Evolutionary conservation across 495 filamentous ascomycete species (phyloP), one percentile per base, ranked within the genome.

Genomic region (Penicillium odoratum): DNA sequence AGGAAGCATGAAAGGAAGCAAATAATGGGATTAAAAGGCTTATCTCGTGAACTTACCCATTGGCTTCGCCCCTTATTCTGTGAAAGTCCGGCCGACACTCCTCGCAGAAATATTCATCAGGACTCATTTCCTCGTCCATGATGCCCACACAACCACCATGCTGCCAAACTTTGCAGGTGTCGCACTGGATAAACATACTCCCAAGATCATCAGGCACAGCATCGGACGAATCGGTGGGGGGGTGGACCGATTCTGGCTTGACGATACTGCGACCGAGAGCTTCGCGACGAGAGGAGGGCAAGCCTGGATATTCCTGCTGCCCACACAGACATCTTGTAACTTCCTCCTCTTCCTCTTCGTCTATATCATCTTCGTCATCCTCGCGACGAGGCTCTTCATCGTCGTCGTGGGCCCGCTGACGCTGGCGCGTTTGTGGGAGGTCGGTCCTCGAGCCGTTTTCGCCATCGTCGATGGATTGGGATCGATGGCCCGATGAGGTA

Each of bases 91-190:
- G 88, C 61, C 89, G 86, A 71, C 94, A 99, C 72, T 89, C 81
- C 76, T 99, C 94, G 73, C 94, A 99, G 69, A 91, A 98, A 78
- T 99, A 99, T 75, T 97, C 91, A 46, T 98, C 93, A 33, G 93
- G 95, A 68, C 88, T 93, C 69, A 86, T 86, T 53, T 89, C 87
- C 70, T 93, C 91, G 59, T 96, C 91, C 81, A 92, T 92, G 62
- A 99, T 97, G 38, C 94, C 94, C 50, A 99, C 95, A 74, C 94
- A 99, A 55, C 91, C 92, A 68, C 94, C 95, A 66, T 99, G 94
- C 68, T 99, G 94, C 94, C 94, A 99, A 53, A 97, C 94, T 70
- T 97, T 95, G 76, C 94, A 99, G 48, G 84, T 78, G 72, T 99
- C 94, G 83, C 94, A 99, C 77, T 98, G 94, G 58, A 99, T 93